These are phyloP conservation scores for Medicago arabica DNA, from an alignment of 306 rosid species.

Conservation along the genomic window DNA sequence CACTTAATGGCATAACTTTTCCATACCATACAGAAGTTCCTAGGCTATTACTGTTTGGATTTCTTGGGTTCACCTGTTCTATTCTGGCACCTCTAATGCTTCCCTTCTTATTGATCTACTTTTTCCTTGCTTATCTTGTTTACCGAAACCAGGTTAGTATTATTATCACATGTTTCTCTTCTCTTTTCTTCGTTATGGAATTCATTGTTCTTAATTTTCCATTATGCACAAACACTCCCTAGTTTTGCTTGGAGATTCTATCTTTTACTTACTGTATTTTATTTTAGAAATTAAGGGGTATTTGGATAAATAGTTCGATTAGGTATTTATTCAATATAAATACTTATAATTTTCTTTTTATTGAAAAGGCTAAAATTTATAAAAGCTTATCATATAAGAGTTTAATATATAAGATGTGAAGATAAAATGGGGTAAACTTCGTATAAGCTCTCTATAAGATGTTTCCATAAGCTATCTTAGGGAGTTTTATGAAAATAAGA, in stretches of 20 bases:
- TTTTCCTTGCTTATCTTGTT: constrained; percentile 84
- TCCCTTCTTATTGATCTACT: constrained; percentile 88
- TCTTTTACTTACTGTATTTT: constrained; percentile 21
- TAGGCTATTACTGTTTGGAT: constrained; percentile 80
- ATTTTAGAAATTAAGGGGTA: constrained; percentile 11
- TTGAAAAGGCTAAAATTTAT: neutral
- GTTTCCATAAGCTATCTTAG: neutral
- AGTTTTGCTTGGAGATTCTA: constrained; percentile 11
- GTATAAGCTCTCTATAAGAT: neutral
- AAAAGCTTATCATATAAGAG: neutral
- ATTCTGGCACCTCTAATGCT: constrained; percentile 88
- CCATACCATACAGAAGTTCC: constrained; percentile 96
- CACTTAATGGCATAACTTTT: constrained; percentile 53
- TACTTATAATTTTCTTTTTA: neutral
- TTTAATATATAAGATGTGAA: neutral
- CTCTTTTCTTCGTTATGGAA: constrained; percentile 23
- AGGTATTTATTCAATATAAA: neutral
- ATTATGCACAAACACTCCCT: constrained; percentile 14
- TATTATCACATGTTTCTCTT: constrained; percentile 15
- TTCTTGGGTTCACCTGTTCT: constrained; percentile 85
- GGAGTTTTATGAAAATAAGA: neutral
- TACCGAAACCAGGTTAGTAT: constrained; percentile 87
- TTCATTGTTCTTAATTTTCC: constrained; percentile 23
- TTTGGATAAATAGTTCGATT: neutral
- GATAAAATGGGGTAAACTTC: neutral